Percentiles rank a stretch among this genome's conserved stretches.
These are phyloP conservation scores for Brassica juncea DNA, from an alignment of 345 rosid genomes.

Conservation along the genomic window DNA sequence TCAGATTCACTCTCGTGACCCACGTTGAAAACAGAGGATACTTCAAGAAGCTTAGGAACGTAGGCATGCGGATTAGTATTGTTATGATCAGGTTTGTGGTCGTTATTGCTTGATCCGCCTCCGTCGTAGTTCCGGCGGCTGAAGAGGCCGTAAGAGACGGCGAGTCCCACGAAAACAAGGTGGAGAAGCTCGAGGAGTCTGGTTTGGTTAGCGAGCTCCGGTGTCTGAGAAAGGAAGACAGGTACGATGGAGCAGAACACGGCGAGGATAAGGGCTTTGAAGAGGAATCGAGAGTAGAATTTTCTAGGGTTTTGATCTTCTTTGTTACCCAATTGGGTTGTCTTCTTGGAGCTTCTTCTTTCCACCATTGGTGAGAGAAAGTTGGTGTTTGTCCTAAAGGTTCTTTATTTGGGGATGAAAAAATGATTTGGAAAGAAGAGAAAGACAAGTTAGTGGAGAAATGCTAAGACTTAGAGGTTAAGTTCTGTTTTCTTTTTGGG, in stretches of 20 bases:
- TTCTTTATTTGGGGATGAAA: constrained; percentile 33
- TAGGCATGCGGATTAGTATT: constrained; percentile 53
- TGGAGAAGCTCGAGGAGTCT: constrained; percentile 84
- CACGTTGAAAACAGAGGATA: constrained; percentile 80
- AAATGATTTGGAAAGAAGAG: constrained; percentile 33
- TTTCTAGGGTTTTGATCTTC: constrained; percentile 52
- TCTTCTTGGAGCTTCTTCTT: constrained; percentile 41
- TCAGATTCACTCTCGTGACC: constrained; percentile 43
- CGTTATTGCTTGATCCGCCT: constrained; percentile 39
- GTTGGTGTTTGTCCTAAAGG: constrained; percentile 12
- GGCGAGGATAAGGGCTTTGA: constrained; percentile 60
- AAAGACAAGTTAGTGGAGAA: constrained; percentile 32
- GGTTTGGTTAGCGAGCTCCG: constrained; percentile 77
- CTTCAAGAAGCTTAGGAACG: constrained; percentile 76
- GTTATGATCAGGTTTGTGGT: constrained; percentile 36
- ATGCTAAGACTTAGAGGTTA: constrained; percentile 48
- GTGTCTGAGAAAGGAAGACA: constrained; percentile 76
- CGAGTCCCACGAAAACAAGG: constrained; percentile 88
- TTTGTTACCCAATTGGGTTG: constrained; percentile 32
- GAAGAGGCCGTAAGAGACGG: constrained; percentile 92
- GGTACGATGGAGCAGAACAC: constrained; percentile 54
- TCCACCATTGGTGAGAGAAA: constrained; percentile 66
- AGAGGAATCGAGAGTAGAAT: constrained; percentile 58
- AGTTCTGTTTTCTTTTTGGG: constrained; percentile 25
- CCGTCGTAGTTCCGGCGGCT: constrained; percentile 64